phyloP scores from a whole-genome alignment of 306 rosid species.

The Inga laurina region DNA sequence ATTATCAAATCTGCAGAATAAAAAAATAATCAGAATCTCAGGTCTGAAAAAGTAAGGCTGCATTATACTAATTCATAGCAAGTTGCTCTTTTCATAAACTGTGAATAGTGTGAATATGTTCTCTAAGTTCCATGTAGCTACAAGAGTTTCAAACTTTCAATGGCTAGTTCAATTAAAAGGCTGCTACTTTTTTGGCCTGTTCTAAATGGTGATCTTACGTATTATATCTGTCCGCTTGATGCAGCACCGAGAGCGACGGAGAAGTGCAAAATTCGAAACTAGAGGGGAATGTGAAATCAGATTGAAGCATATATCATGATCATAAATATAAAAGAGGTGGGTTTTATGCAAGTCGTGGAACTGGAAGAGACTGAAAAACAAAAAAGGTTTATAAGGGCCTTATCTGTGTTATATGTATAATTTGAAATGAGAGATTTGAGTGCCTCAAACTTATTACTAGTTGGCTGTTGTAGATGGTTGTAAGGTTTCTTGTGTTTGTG shows the following conservation, averaged over 20 bases:
- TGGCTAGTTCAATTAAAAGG: not conserved
- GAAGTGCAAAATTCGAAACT: constrained; percentile 72
- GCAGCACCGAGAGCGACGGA: constrained; percentile 96
- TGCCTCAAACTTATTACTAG: constrained; percentile 44
- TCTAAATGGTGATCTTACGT: constrained; percentile 5
- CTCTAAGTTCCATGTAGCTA: not conserved
- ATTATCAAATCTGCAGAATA: not conserved
- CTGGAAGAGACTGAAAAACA: not conserved
- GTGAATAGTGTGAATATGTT: not conserved
- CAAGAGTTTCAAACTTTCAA: too few species aligned
- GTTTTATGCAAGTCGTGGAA: not conserved
- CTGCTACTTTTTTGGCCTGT: not conserved
- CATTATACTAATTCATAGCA: not conserved
- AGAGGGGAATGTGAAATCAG: constrained; percentile 26
- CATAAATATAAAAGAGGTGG: constrained; percentile 22
- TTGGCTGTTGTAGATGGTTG: constrained; percentile 32
- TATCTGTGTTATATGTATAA: constrained; percentile 37
- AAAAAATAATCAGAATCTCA: not conserved
- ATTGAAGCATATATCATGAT: constrained; percentile 30
- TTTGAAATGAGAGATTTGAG: constrained; percentile 43
- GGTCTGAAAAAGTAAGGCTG: not conserved
- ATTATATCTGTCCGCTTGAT: constrained; percentile 7
- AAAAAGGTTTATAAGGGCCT: not conserved
- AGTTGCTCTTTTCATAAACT: not conserved
- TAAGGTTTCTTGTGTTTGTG: constrained; percentile 39